Evolutionary conservation across 2,329 filamentous ascomycete species (phyloP), one percentile per base, ranked within the genome.

Genomic region (Fusarium compactum): DNA sequence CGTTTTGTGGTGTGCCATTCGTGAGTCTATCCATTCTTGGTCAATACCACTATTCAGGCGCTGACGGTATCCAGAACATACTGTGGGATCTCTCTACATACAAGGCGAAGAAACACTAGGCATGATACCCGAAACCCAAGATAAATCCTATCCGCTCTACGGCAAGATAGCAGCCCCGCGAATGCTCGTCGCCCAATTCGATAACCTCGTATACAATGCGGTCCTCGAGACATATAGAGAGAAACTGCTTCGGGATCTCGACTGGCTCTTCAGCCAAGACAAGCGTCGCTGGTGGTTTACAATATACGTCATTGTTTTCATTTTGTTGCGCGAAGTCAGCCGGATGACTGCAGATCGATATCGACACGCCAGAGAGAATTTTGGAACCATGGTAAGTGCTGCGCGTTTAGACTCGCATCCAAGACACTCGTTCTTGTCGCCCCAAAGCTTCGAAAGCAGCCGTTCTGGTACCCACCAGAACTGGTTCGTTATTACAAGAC

Each of bases 111-210:
- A 85, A 14, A 79, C 65, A 10, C 75, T 86, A 2, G 82, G 78
- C 18, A 83, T 84, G 80, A 40, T 64, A 6, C 78, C 80, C 0
- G 77, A 81, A 18, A 58, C 54, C 10, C 62, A 68, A 18, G 78
- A 84, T 44, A 62, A 74, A 5, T 78, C 78, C 10, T 83, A 83
- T 52, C 82, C 82, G 0, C 77, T 82, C 24, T 74, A 76, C 22
- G 76, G 76, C 8, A 79, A 76, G n/a, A 75, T 85, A 6, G 81
- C 80, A 0, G 71, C 82, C 1, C 83, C 84, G 3, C 78, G 82
- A 3, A 84, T 84, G 80, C 76, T 85, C 24, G 77, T 84, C 2
- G 83, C 82, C 4, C 84, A 85, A 55, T 80, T 83, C 51, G 82
- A 85, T 69, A 80, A 78, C 41, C 80, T 85, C 56, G 80, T 80